A percentile compares a stretch with the other conserved stretches of the same genome.
These are phyloP conservation scores for Physaria fendleri DNA, from an alignment of 345 rosid species.

Conservation along the genomic window DNA sequence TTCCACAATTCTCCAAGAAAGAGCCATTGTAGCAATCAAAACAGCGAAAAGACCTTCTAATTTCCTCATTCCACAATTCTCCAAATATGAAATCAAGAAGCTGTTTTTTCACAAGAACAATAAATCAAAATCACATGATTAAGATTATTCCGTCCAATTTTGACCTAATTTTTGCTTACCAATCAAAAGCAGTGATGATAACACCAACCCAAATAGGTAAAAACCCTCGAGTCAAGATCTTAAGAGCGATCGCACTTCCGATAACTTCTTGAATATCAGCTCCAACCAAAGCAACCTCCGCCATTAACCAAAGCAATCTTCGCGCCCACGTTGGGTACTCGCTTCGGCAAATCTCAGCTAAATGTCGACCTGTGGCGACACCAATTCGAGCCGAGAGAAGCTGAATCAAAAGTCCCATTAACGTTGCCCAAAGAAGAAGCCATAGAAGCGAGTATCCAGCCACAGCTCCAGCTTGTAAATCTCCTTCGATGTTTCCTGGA, in stretches of 20 bases:
- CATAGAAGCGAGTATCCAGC: slow-evolving; percentile 87
- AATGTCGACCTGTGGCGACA: slow-evolving; percentile 75
- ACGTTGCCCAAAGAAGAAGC: slow-evolving; percentile 87
- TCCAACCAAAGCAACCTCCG: slow-evolving; percentile 85
- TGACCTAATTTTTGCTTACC: slow-evolving; percentile 35
- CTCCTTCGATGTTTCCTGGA: slow-evolving; percentile 94
- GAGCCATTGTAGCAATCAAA: slow-evolving; percentile 74
- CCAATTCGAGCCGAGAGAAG: slow-evolving; percentile 83
- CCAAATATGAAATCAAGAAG: slow-evolving; percentile 65
- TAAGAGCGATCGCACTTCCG: slow-evolving; percentile 88
- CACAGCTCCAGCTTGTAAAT: slow-evolving; percentile 86
- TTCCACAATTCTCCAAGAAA: slow-evolving; percentile 75
- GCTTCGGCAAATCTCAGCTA: slow-evolving; percentile 82
- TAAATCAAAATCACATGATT: background rate
- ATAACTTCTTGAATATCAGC: slow-evolving; percentile 97
- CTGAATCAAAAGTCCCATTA: slow-evolving; percentile 78
- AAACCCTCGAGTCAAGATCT: slow-evolving; percentile 76
- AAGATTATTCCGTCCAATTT: background rate
- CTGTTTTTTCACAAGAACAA: slow-evolving; percentile 33
- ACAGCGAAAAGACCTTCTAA: slow-evolving; percentile 71
- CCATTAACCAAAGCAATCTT: slow-evolving; percentile 74
- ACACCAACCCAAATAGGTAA: slow-evolving; percentile 91
- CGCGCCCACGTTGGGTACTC: slow-evolving; percentile 84
- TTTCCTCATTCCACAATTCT: slow-evolving; percentile 75
- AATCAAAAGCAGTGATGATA: slow-evolving; percentile 74